phyloP scores from a whole-genome alignment of 345 rosid species.

The Raphanus sativus region DNA sequence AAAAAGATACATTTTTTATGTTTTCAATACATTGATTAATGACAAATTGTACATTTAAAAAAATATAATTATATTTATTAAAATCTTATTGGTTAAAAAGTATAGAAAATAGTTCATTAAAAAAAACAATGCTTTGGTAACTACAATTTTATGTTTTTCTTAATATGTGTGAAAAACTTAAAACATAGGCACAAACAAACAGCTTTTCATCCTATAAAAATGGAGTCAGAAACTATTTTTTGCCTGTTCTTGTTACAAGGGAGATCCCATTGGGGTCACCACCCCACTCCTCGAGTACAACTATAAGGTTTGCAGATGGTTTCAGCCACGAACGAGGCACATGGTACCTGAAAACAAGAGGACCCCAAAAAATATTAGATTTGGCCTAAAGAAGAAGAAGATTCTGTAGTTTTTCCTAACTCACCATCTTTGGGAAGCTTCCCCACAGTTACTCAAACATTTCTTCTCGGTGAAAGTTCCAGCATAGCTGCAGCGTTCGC shows the following conservation, averaged over 20 bases:
- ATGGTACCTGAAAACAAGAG: conserved; percentile 63
- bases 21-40: no score
- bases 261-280: conserved; percentile 84
- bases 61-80: no score
- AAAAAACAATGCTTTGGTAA: no score
- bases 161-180: no score
- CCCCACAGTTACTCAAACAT: conserved; percentile 67
- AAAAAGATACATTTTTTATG: no score
- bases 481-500: conserved; percentile 28
- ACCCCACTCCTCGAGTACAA: conserved; percentile 91
- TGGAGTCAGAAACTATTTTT: conserved; percentile 25
- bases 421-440: conserved; percentile 91
- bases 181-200: background rate
- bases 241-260: conserved; percentile 55
- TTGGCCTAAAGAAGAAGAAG: background rate
- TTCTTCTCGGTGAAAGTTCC: conserved; percentile 27
- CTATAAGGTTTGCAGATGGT: conserved; percentile 73
- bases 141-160: no score
- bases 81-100: no score
- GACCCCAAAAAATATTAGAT: background rate
- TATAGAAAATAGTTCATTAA: no score
- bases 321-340: conserved; percentile 90
- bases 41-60: no score
- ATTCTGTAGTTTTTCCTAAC: conserved; percentile 13
- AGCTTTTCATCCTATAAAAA: background rate